These are phyloP conservation scores for Colletotrichum echinochloae DNA, from an alignment of 2,329 filamentous ascomycete genomes.

Conservation along the genomic window DNA sequence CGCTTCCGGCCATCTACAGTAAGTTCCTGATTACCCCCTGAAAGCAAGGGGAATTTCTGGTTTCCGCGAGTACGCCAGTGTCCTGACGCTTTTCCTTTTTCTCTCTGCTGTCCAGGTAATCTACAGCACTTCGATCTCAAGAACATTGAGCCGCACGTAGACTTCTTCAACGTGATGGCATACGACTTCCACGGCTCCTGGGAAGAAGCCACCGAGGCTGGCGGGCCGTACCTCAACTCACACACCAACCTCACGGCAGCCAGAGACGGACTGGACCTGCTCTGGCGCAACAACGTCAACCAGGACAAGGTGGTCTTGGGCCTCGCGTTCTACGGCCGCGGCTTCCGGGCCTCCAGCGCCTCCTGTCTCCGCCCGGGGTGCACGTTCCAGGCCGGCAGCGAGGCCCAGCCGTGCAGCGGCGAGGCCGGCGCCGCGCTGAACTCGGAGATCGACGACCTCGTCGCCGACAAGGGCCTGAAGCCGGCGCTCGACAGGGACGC, in stretches of 20 bases:
- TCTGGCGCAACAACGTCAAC: slow-evolving; percentile 59
- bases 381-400: background rate
- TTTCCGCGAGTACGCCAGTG: background rate
- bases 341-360: background rate
- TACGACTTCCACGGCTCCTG: slow-evolving; percentile 43
- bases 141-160: slow-evolving; percentile 44
- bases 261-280: slow-evolving; percentile 53
- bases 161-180: slow-evolving; percentile 55
- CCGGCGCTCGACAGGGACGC: slow-evolving; percentile 42
- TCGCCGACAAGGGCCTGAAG: slow-evolving; percentile 28
- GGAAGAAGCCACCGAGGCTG: slow-evolving; percentile 44
- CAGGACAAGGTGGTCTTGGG: slow-evolving; percentile 58
- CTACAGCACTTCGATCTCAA: slow-evolving; percentile 45
- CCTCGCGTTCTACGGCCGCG: slow-evolving; percentile 56
- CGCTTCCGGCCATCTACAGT: background rate
- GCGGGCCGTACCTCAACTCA: slow-evolving; percentile 4
- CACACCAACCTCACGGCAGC: slow-evolving; percentile 59
- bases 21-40: background rate
- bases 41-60: background rate
- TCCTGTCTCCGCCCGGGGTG: slow-evolving; percentile 1
- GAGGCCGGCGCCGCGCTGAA: slow-evolving; percentile 43
- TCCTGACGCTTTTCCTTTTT: background rate
- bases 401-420: slow-evolving; percentile 38
- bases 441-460: slow-evolving; percentile 46
- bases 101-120: background rate